Percentiles rank a stretch among this genome's conserved stretches.
Evolutionary conservation across 2,329 filamentous ascomycete species (phyloP).

Genomic region (Tolypocladium ophioglossoides): DNA sequence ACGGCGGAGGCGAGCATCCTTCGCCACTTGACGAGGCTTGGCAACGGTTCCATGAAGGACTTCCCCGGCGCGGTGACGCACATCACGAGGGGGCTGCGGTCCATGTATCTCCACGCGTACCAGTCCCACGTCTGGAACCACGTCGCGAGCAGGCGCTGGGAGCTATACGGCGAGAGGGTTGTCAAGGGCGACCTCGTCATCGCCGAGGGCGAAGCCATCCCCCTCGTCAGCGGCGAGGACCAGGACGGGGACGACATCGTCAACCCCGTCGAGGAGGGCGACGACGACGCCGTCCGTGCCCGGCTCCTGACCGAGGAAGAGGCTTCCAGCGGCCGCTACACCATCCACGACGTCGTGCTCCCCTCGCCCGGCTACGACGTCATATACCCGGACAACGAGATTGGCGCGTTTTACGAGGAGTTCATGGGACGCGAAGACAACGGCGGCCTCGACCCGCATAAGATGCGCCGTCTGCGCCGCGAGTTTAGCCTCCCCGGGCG

Average conservation of each 20-base stretch:
- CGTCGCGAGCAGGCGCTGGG: constrained; percentile 71
- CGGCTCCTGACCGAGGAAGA: constrained; percentile 69
- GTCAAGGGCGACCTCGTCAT: constrained; percentile 80
- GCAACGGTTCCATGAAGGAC: constrained; percentile 45
- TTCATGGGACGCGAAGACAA: constrained; percentile 79
- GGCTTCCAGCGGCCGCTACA: constrained; percentile 62
- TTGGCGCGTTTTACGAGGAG: constrained; percentile 71
- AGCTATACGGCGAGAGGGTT: constrained; percentile 59
- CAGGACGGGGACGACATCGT: constrained; percentile 40
- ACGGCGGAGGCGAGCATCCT: constrained; percentile 71
- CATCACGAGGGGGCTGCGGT: constrained; percentile 71
- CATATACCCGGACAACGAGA: constrained; percentile 71
- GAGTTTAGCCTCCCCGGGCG: constrained; percentile 83
- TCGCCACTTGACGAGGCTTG: constrained; percentile 53
- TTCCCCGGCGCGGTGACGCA: constrained; percentile 70
- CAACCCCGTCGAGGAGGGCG: constrained; percentile 30
- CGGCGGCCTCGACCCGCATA: constrained; percentile 66
- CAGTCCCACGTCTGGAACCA: constrained; percentile 93
- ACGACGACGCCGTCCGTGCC: constrained; percentile 43
- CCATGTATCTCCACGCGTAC: constrained; percentile 96
- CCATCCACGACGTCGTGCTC: constrained; percentile 80
- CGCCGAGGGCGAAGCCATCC: constrained; percentile 22
- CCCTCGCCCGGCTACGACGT: constrained; percentile 90
- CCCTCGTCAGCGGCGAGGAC: constrained; percentile 45
- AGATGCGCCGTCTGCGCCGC: constrained; percentile 78